A percentile compares a stretch with the other conserved stretches of the same genome.
These are phyloP conservation scores for Brassica incana DNA, from an alignment of 345 rosid genomes.

Conservation along the genomic window DNA sequence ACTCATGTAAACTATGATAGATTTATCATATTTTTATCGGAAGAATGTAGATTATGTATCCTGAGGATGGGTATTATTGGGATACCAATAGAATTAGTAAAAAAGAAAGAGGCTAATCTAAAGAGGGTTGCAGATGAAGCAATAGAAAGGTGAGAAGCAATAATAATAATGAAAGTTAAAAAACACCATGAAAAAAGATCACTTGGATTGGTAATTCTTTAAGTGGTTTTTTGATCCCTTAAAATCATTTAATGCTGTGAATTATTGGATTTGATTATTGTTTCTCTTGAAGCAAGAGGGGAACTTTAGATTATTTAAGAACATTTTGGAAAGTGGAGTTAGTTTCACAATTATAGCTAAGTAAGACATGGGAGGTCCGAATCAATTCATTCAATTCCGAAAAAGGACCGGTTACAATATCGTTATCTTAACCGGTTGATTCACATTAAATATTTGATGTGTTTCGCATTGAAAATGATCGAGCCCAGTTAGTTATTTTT, in stretches of 20 bases:
- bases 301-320: background rate
- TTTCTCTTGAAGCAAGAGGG: background rate
- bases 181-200: no score
- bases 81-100: conserved; percentile 1
- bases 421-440: conserved; percentile 36
- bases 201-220: no score
- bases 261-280: no score
- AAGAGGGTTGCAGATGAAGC: no score
- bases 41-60: no score
- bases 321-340: background rate
- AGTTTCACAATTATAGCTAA: conserved; percentile 20
- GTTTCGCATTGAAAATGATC: conserved; percentile 20
- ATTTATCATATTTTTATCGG: no score
- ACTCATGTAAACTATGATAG: no score
- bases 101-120: background rate
- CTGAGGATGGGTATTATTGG: background rate
- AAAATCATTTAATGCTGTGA: no score
- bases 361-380: conserved; percentile 13
- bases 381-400: conserved; percentile 35
- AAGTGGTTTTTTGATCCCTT: no score
- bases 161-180: no score
- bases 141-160: no score
- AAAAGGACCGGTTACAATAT: conserved; percentile 34
- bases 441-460: conserved; percentile 32
- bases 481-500: conserved; percentile 12